Evolutionary conservation across 116 monocot species (phyloP).

Genomic region (Thalassia testudinum): DNA sequence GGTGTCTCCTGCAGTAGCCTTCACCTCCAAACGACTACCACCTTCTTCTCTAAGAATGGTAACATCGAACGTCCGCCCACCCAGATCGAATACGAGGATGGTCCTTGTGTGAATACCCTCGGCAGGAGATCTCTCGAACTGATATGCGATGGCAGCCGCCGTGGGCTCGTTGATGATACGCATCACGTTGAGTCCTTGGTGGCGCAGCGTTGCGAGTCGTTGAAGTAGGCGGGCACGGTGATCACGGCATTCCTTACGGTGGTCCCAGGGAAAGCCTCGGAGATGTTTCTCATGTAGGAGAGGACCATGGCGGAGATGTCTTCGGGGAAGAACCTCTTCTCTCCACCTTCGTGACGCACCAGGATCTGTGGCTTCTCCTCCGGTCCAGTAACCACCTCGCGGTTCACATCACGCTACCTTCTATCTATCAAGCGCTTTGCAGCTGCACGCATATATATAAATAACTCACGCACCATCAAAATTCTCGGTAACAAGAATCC

Average conservation of each 20-base stretch:
- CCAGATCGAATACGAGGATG: conserved; percentile 3
- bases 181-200: conserved; percentile 1
- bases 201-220: not conserved
- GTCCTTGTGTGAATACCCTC: not conserved
- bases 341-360: conserved; percentile 36
- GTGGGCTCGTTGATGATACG: conserved; percentile 3
- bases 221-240: conserved; percentile 7
- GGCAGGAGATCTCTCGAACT: not conserved
- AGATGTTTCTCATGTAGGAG: not conserved
- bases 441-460: conserved; percentile 4
- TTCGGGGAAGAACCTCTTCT: conserved; percentile 45
- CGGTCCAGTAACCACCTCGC: conserved; percentile 33
- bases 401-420: conserved; percentile 9
- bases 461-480: not conserved
- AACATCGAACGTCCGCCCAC: conserved; percentile 3
- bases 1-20: conserved; percentile 44
- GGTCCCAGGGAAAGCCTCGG: not conserved
- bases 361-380: conserved; percentile 51
- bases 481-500: not conserved
- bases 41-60: not conserved
- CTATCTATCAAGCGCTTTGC: conserved; percentile 28
- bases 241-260: conserved; percentile 1
- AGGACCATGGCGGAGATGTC: conserved; percentile 55
- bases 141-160: conserved; percentile 4
- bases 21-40: conserved; percentile 13